phyloP scores from a whole-genome alignment of 2,329 filamentous ascomycete species.

The Myotisia sp. region DNA sequence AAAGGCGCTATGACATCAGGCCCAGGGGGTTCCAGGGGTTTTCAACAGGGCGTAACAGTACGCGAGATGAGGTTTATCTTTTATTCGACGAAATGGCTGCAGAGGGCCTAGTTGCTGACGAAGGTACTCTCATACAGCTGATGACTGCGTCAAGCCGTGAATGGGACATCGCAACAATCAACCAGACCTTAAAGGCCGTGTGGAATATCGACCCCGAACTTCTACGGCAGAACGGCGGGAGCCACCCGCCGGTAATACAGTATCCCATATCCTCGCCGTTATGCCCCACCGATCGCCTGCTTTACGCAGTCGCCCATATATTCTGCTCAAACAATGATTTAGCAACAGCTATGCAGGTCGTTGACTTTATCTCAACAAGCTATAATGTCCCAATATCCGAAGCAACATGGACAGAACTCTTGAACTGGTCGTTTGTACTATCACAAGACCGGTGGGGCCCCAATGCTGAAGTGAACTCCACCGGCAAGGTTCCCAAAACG shows the following conservation, averaged over 20 bases:
- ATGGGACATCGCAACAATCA: constrained; percentile 35
- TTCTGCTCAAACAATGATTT: constrained; percentile 55
- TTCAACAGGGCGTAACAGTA: constrained; percentile 19
- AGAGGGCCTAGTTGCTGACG: constrained; percentile 32
- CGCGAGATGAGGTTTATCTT: constrained; percentile 22
- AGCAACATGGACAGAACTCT: constrained; percentile 50
- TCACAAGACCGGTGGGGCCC: constrained; percentile 28
- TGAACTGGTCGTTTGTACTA: constrained; percentile 53
- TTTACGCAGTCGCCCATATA: constrained; percentile 53
- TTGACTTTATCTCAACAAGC: constrained; percentile 48
- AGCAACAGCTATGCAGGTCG: constrained; percentile 41
- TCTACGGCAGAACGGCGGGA: constrained; percentile 23
- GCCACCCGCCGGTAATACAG: constrained; percentile 22
- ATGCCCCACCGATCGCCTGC: constrained; percentile 43
- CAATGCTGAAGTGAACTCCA: constrained; percentile 15
- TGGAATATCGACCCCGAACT: constrained; percentile 41
- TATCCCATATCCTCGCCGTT: constrained; percentile 40
- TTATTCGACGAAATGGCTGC: constrained; percentile 38
- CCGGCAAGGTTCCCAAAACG: constrained; percentile 25
- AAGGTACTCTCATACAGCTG: constrained; percentile 40
- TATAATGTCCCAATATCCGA: constrained; percentile 45
- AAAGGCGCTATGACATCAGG: constrained; percentile 12
- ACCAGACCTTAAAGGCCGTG: constrained; percentile 35
- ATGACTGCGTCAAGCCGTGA: constrained; percentile 41
- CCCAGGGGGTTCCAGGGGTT: constrained; percentile 19